These are phyloP conservation scores for Maudiozyma bulderi DNA, from an alignment of 805 yeast species.

Conservation along the genomic window DNA sequence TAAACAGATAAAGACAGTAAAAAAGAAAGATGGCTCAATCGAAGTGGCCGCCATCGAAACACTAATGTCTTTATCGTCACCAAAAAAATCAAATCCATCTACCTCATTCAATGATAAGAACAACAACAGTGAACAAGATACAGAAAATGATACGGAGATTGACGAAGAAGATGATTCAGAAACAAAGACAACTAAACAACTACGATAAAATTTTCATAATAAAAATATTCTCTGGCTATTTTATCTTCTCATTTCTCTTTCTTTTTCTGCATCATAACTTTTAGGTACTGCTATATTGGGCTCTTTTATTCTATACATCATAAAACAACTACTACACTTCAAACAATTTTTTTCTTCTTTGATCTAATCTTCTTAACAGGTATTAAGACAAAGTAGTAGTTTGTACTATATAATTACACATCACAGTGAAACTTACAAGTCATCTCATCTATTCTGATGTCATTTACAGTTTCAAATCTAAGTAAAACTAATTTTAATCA, in stretches of 20 bases:
- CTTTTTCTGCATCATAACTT: background rate
- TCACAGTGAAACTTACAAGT: background rate
- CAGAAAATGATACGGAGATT: constrained; percentile 5
- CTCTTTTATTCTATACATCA: background rate
- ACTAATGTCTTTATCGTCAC: constrained; percentile 34
- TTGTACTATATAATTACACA: background rate
- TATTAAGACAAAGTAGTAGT: background rate
- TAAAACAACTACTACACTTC: background rate
- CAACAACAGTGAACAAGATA: background rate
- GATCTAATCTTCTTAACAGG: background rate
- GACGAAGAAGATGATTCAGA: background rate
- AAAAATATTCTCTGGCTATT: background rate
- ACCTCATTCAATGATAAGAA: background rate
- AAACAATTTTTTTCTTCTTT: background rate
- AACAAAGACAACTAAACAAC: background rate
- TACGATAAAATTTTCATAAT: background rate
- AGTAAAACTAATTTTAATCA: background rate
- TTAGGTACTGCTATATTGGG: background rate
- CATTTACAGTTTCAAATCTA: background rate
- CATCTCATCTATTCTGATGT: background rate
- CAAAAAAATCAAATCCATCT: constrained; percentile 19
- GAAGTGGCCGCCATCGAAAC: constrained; percentile 36
- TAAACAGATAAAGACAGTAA: background rate
- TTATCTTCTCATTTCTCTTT: background rate
- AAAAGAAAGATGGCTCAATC: constrained; percentile 15